Base-by-base conservation (phyloP, 495 filamentous ascomycete species). In the Aspergillus olivimuriae region DNA sequence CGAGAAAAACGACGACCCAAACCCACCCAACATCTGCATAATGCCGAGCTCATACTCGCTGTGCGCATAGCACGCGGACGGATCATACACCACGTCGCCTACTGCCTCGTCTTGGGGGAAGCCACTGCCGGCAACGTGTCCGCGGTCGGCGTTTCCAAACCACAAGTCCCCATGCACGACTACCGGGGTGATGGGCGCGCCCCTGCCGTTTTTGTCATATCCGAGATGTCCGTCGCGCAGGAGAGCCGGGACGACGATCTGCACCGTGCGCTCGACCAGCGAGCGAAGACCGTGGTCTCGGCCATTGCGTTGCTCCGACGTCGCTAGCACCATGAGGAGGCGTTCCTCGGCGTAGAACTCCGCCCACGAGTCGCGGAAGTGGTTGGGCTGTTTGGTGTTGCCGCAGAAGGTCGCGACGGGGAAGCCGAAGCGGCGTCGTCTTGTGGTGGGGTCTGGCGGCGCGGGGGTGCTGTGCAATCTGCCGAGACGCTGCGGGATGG, bases 11-110 rank as follows among this genome's bases (percentile, higher is more conserved):
- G 49, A 56, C 0, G 61, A 56, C 15, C 81, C 81, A 70, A 94
- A 95, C 3, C 91, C 91, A 0, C 90, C 91, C 76, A 95, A 95
- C 87, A 97, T 90, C 44, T 75, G 75, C 90, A 95, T 95, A 39
- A 95, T 95, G 1, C 91, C 90, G 37, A 91, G 58, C 58, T 95
- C 90, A 67, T 81, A 95, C 71, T 95, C 90, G 12, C 70, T 81
- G 60, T 94, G 87, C n/a, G 80, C 86, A 63, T 90, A 95, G 42
- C 80, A 82, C 30, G 78, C 72, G 12, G 80, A 80, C 16, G 89
- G 81, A 64, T 95, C 90, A 66, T 83, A 95, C 3, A 94, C 78
- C 9, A 95, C 81, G 49, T 90, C 89, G 44, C 89, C 84, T 0
- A 68, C 66, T 4, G 70, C 76, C n/a, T 69, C 66, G 17, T 60